Base-by-base conservation (phyloP, 2,329 filamentous ascomycete genomes). In the Ceratocystis alfenasii region DNA sequence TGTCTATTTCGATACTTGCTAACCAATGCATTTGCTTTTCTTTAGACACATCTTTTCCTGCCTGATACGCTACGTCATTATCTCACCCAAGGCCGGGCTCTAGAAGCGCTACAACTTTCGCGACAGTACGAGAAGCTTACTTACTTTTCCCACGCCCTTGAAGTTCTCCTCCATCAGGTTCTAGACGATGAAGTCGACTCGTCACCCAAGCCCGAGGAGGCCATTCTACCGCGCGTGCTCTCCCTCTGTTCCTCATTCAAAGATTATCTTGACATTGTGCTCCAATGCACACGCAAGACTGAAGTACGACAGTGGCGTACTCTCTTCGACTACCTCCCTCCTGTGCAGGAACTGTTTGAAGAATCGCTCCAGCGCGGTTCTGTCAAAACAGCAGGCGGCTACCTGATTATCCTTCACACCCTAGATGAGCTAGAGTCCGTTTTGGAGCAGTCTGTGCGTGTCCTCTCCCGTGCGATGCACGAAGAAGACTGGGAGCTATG, bases 241-340 rank as follows among this genome's bases (percentile, higher is more conserved):
- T 86, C 83, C 0, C 78, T 87, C 7, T 74, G 86, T 66, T 88
- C 88, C 0, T 89, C 87, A 0, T 88, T 90, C 74, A 87, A 86
- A 66, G 85, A 90, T 67, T 99, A 96, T 72, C 85, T 97, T 17
- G 93, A 97, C 71, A 94, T 97, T 67, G 87, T 99, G 28, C 88
- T 99, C 22, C 94, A 95, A 76, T 99, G 94, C 76, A 96, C 94
- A 1, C 87, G 94, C 65, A 99, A 99, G 76, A 99, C 94, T 0
- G 94, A 99, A 73, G 86, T 96, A 6, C 86, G 93, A 48, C 95
- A 90, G 66, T 99, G 94, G 94, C 86, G 88, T 68, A 96, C 94
- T 0, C 80, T 99, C 0, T 99, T 99, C 74, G 85, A 87, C 3
- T 91, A 96, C 71, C 80, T 99, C 0, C 94, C 94, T 0, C 90